A percentile compares a stretch with the other conserved stretches of the same genome.
These are phyloP conservation scores for Colletotrichum lindemuthianum DNA, from an alignment of 2,329 filamentous ascomycete genomes.

Conservation along the genomic window DNA sequence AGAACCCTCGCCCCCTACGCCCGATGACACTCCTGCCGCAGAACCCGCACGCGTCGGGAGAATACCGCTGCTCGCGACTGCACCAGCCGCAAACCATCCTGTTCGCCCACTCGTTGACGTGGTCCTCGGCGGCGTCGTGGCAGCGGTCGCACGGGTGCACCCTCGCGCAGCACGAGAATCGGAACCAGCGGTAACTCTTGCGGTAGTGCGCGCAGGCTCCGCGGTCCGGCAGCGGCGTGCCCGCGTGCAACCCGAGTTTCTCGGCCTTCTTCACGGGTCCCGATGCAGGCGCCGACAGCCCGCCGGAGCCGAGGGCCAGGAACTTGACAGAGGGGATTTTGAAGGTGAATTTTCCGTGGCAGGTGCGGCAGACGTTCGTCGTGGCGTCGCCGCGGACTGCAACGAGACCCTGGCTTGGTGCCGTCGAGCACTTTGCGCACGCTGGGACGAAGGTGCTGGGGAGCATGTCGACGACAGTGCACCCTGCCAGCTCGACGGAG, in stretches of 20 bases:
- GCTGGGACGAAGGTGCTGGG: constrained; percentile 84
- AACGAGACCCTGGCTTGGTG: constrained; percentile 70
- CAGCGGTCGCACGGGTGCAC: constrained; percentile 76
- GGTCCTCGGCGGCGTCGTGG: constrained; percentile 77
- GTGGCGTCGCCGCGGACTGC: constrained; percentile 79
- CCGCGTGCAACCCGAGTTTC: constrained; percentile 65
- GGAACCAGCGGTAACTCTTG: constrained; percentile 71
- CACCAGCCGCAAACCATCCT: constrained; percentile 86
- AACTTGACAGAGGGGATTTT: constrained; percentile 83
- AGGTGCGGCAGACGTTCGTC: constrained; percentile 80
- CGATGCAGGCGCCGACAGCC: constrained; percentile 50
- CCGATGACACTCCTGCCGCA: constrained; percentile 78
- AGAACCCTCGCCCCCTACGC: constrained; percentile 75
- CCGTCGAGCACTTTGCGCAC: constrained; percentile 78
- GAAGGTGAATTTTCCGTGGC: constrained; percentile 83
- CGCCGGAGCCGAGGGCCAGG: constrained; percentile 71
- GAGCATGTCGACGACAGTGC: constrained; percentile 79
- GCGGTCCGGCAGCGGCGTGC: constrained; percentile 62
- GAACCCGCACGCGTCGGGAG: constrained; percentile 78
- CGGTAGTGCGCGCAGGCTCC: constrained; percentile 69
- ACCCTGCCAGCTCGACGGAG: constrained; percentile 80
- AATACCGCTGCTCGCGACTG: constrained; percentile 82
- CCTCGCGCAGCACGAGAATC: constrained; percentile 69
- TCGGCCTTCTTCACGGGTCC: constrained; percentile 59
- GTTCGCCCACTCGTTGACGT: constrained; percentile 83